These are phyloP conservation scores for Alternaria incomplexa DNA, from an alignment of 2,329 filamentous ascomycete species.

Conservation along the genomic window DNA sequence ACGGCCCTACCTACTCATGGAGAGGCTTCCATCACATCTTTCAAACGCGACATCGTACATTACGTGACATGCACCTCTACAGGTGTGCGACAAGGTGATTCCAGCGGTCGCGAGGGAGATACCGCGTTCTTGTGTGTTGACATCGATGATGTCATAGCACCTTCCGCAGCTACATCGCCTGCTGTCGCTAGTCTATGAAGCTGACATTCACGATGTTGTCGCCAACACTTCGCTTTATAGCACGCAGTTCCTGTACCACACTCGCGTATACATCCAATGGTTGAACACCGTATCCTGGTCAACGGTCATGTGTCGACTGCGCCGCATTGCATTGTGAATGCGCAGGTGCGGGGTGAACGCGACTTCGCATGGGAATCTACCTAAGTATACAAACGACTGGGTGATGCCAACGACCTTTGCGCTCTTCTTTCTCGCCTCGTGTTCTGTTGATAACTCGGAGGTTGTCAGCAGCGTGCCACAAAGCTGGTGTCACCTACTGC, in stretches of 20 bases:
- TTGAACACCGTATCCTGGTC: neutral
- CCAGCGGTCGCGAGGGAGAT: rapidly evolving
- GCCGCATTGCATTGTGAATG: neutral
- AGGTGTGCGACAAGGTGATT: neutral
- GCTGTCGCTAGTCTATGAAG: neutral
- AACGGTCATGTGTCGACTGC: neutral
- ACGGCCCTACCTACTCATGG: neutral
- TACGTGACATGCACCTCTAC: rapidly evolving
- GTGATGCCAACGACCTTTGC: no score
- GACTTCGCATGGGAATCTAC: neutral
- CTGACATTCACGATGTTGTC: neutral
- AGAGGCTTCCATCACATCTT: neutral
- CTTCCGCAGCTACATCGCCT: neutral
- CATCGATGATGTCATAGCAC: neutral
- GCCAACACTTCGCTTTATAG: no score
- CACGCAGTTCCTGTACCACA: neutral
- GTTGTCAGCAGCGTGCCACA: neutral
- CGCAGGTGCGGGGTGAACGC: neutral
- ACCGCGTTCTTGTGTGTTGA: neutral
- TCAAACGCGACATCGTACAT: neutral
- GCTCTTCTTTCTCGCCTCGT: neutral
- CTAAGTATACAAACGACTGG: no score
- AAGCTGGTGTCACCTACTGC: neutral
- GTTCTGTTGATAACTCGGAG: no score
- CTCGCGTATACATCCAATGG: neutral